Percentiles rank a stretch among this genome's conserved stretches.
These are phyloP conservation scores for Agrocybe pediades DNA, from an alignment of 768 basidiomycete species.

Conservation along the genomic window DNA sequence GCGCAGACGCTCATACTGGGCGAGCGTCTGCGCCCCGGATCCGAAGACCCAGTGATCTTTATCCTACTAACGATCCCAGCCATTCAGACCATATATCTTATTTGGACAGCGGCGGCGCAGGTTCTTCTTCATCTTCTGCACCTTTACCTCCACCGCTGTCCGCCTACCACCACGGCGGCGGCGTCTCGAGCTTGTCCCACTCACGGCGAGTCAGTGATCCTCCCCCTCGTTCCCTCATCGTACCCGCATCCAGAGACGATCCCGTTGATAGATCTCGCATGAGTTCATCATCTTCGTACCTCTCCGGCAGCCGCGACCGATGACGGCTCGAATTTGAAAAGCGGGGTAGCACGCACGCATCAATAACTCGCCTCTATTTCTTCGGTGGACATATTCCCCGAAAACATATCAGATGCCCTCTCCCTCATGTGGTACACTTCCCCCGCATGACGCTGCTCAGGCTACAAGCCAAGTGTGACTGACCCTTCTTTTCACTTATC, in stretches of 20 bases:
- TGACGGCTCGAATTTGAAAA: slow-evolving; percentile 9
- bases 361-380: not conserved
- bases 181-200: slow-evolving; percentile 27
- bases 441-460: not conserved
- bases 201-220: slow-evolving; percentile 13
- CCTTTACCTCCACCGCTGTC: slow-evolving; percentile 11
- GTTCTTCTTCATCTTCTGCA: slow-evolving; percentile 6
- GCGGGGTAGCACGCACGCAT: not conserved
- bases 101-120: not conserved
- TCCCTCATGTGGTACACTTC: not conserved
- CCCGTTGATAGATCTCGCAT: slow-evolving; percentile 27
- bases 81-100: slow-evolving; percentile 17
- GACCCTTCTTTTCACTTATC: not conserved
- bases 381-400: not conserved
- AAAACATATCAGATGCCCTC: not conserved
- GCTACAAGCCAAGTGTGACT: not conserved
- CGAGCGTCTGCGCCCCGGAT: slow-evolving; percentile 73
- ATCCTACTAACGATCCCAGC: slow-evolving; percentile 7
- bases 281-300: slow-evolving; percentile 24
- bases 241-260: slow-evolving; percentile 34
- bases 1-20: slow-evolving; percentile 81
- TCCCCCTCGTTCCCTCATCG: slow-evolving; percentile 14
- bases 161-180: slow-evolving; percentile 24
- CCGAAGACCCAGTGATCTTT: slow-evolving; percentile 42
- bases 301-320: slow-evolving; percentile 21